Base-by-base conservation (phyloP, 176 grass and related monocot genomes). In the Chloris gayana region DNA sequence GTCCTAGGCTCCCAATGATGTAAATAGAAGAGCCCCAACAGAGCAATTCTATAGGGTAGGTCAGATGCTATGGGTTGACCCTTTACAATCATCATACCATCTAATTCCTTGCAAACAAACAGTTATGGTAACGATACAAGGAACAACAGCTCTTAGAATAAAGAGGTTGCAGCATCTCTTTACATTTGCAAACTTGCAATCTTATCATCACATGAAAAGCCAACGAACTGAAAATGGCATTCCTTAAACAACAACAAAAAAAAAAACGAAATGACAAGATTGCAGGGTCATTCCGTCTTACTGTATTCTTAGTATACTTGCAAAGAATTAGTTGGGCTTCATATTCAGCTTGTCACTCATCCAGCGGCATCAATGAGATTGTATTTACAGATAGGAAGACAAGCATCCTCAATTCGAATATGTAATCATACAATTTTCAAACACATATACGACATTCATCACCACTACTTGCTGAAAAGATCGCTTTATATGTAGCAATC, bases 401-500 rank as follows among this genome's bases (percentile, higher is more conserved):
- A 30, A 10, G 4, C 21, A 19, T 74, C 65, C 45, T 74, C 29
- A 68, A 80, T 35, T 54, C 17, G 74, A 70, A 63, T 56, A 22
- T 71, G 19, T 64, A 75, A 70, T 18, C 64, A 66, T 39, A 64
- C 38, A 50, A 76, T 33, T 70, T 75, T 58, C 15, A 70, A 27
- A 3, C 19, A 82, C 50, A 32, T 25, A 31, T 21, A 9, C 27
- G 24, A 1, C 24, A 62, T 77, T 64, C 72, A 76, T 32, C 44
- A 50, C 69, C 51, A 61, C 21, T 74, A 60, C 47, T 59, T 53
- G 17, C 29, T 79, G 38, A 73, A 13, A 38, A 67, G 39, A 51
- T 79, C 61, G 61, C 31, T 69, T n/a, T 29, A 51, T 63, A 79
- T 49, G 14, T 37, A 89, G 76, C 14, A 54, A 73, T 59, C 21